Evolutionary conservation across 768 basidiomycete genomes (phyloP).

Genomic region (Cystofilobasidium ferigula): DNA sequence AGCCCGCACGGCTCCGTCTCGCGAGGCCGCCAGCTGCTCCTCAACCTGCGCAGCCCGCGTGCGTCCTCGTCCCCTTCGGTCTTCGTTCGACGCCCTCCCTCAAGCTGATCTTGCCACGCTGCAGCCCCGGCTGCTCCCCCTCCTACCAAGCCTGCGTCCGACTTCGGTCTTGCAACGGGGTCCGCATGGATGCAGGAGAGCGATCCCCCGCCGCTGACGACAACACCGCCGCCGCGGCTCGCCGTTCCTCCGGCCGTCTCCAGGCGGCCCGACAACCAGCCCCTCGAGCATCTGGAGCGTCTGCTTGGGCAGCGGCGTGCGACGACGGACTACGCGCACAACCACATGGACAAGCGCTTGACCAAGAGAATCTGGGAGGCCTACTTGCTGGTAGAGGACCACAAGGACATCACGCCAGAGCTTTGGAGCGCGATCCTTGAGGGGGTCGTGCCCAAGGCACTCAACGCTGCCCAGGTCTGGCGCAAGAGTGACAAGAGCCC

Average conservation of each 20-base stretch:
- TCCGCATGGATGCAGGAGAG: too few relatives aligned
- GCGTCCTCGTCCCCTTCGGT: background rate
- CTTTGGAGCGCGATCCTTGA: constrained; percentile 10
- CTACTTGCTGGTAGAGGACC: constrained; percentile 1
- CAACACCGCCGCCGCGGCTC: too few relatives aligned
- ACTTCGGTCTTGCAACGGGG: too few relatives aligned
- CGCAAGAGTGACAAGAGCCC: background rate
- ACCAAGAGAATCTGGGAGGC: constrained; percentile 5
- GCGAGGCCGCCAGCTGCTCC: background rate
- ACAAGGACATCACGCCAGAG: background rate
- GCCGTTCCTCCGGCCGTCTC: too few relatives aligned
- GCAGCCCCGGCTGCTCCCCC: too few relatives aligned
- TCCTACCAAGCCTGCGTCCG: too few relatives aligned
- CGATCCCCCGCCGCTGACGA: too few relatives aligned
- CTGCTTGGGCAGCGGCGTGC: background rate
- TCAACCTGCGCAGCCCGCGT: background rate
- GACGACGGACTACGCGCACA: background rate
- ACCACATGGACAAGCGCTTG: background rate
- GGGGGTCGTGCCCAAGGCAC: constrained; percentile 1
- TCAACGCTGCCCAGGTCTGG: background rate
- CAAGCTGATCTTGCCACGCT: too few relatives aligned
- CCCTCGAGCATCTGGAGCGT: background rate
- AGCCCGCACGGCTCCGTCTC: background rate
- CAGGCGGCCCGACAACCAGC: background rate
- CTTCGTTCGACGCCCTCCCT: too few relatives aligned